Conservation (phyloP, 208 protist species). For the Acanthamoeba triangularis region DNA sequence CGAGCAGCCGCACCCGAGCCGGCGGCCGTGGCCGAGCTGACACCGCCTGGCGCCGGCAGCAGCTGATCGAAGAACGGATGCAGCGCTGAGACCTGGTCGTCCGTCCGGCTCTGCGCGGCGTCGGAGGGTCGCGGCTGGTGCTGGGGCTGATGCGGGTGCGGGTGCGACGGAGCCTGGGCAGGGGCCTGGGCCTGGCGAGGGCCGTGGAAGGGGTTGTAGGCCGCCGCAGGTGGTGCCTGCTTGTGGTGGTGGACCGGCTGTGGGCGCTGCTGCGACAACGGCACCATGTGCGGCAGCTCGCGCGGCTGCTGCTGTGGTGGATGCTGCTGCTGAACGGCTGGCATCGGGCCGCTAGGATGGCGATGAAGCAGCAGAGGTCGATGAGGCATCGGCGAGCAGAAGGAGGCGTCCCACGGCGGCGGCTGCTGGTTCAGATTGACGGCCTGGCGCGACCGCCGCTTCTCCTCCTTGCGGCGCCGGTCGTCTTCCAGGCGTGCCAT, state of each 20-base stretch:
- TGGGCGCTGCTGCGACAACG: neutral
- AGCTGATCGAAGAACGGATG: neutral
- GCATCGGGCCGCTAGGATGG: too few species aligned
- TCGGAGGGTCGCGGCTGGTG: neutral
- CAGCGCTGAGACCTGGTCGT: neutral
- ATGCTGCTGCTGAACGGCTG: too few species aligned
- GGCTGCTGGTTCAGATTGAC: neutral
- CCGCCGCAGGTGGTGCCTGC: too few species aligned
- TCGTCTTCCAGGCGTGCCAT: neutral
- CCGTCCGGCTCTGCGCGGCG: too few species aligned
- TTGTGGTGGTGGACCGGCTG: neutral
- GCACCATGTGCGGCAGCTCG: neutral
- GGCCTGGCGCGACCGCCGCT: neutral
- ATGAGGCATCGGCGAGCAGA: neutral
- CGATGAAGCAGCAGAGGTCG: neutral
- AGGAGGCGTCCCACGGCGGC: neutral
- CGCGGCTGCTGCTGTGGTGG: neutral
- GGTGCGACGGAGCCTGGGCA: neutral
- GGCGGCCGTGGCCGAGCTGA: too few species aligned
- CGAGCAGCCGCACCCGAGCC: neutral
- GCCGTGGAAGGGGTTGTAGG: neutral
- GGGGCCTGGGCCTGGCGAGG: neutral
- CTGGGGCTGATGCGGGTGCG: neutral
- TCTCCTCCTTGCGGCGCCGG: constrained; percentile 1
- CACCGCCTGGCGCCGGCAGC: neutral